Base-by-base conservation (phyloP, 768 basidiomycete genomes). In the Leccinum broughii region DNA sequence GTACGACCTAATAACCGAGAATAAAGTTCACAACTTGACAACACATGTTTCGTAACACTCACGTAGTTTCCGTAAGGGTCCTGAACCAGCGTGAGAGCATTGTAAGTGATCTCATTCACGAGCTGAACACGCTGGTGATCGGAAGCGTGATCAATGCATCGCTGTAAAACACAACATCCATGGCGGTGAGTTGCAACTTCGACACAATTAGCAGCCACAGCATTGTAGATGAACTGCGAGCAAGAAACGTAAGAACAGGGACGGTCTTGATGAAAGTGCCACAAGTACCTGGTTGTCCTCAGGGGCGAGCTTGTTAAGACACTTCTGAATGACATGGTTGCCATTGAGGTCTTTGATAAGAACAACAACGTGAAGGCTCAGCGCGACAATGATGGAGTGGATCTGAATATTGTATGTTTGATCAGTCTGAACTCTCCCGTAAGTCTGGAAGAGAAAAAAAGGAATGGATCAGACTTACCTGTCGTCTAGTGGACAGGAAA, bases 241-340 rank as follows among this genome's bases (percentile, higher is more conserved):
- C 1, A 30, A 52, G 56, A 20, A 28, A 26, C 9, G n/a, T 63
- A 4, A 62, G 56, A 32, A 9, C n/a, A n/a, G 26, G 41, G 1
- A n/a, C 26, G 6, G 11, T 41, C 17, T 48, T 39, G 22, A 56
- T 26, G 2, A 14, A 34, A 44, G 60, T 3, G 34, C 24, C 39
- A 44, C 53, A 63, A 69, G 17, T 74, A 89, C 93, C 84, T 98
- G 96, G 76, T 99, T 99, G 77, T 99, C 97, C 72, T 99, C 97
- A 1, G 97, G 93, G 50, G 92, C 92, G 65, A 99, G 82, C 77
- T 96, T 95, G 82, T 99, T 99, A 68, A 99, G 78, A 77, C 97
- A 99, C 77, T 99, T 99, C 77, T 99, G 97, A 64, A 98, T 97
- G 72, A 98, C 95, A 73, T 98, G 93, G 70, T 96, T 96, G 55